phyloP scores from a whole-genome alignment of 805 yeast species.

The Starmera amethionina region DNA sequence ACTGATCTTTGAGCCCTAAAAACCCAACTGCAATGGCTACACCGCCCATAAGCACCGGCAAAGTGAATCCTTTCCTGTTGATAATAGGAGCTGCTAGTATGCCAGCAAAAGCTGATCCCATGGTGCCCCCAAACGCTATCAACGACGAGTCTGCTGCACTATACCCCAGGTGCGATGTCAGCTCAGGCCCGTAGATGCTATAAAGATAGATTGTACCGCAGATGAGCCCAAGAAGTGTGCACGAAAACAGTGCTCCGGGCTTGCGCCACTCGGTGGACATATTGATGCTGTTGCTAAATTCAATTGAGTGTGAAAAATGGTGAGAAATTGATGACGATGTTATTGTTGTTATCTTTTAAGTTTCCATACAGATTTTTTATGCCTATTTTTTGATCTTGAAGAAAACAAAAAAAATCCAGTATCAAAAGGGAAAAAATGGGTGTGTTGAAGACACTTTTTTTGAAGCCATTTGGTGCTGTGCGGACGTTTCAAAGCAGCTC shows the following conservation, averaged over 20 bases:
- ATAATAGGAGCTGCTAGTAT: slow-evolving; percentile 60
- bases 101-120: slow-evolving; percentile 55
- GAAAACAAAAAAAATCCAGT: background rate
- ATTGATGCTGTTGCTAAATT: background rate
- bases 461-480: background rate
- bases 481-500: background rate
- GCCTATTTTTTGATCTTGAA: background rate
- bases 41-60: slow-evolving; percentile 43
- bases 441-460: background rate
- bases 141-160: slow-evolving; percentile 53
- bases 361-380: background rate
- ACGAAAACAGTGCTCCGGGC: slow-evolving; percentile 6
- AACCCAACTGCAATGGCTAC: slow-evolving; percentile 44
- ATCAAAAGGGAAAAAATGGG: background rate
- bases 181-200: slow-evolving; percentile 72
- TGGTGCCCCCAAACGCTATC: slow-evolving; percentile 57
- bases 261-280: slow-evolving; percentile 1
- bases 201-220: slow-evolving; percentile 72
- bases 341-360: background rate
- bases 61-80: slow-evolving; percentile 50
- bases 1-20: slow-evolving; percentile 42
- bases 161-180: slow-evolving; percentile 47
- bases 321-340: background rate
- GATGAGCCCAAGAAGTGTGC: slow-evolving; percentile 34
- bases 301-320: background rate